Evolutionary conservation across 208 protist genomes (phyloP).

Genomic region (Leishmania gerbilli): DNA sequence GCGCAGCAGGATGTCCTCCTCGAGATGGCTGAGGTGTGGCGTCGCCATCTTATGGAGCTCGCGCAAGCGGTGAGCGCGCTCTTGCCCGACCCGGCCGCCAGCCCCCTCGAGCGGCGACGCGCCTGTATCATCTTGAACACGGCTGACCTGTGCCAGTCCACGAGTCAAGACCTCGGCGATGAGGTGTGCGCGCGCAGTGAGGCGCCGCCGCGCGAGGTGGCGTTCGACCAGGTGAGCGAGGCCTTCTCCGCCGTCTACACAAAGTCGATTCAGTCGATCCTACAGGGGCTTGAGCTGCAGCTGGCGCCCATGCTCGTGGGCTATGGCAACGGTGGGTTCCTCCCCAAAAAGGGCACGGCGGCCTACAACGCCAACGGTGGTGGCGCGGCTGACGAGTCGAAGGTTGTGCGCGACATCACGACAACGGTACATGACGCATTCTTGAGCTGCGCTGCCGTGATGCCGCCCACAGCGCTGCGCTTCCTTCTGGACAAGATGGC

Average conservation of each 20-base stretch:
- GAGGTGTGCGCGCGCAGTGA: conserved; percentile 79
- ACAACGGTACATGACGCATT: conserved; percentile 64
- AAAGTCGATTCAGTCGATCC: conserved; percentile 61
- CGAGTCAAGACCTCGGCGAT: conserved; percentile 70
- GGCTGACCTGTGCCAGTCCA: conserved; percentile 80
- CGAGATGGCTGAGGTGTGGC: conserved; percentile 88
- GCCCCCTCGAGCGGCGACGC: conserved; percentile 53
- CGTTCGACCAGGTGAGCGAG: conserved; percentile 74
- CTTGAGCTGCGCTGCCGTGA: conserved; percentile 61
- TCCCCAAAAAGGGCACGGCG: conserved; percentile 14
- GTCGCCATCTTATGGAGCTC: conserved; percentile 72
- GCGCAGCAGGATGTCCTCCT: conserved; percentile 87
- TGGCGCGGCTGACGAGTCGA: conserved; percentile 54
- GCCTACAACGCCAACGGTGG: conserved; percentile 18
- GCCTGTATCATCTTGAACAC: conserved; percentile 91
- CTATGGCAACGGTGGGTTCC: conserved; percentile 71
- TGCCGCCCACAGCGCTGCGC: conserved; percentile 61
- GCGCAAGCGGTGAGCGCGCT: conserved; percentile 37
- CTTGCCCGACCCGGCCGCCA: conserved; percentile 45
- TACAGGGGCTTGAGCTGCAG: conserved; percentile 57
- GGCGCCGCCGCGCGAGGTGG: conserved; percentile 63
- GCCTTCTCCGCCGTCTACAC: conserved; percentile 77
- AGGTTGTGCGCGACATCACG: conserved; percentile 62
- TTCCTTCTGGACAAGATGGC: conserved; percentile 89
- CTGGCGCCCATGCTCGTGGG: conserved; percentile 62